Base-by-base conservation (phyloP, 768 basidiomycete species). In the Suillus subalutaceus region DNA sequence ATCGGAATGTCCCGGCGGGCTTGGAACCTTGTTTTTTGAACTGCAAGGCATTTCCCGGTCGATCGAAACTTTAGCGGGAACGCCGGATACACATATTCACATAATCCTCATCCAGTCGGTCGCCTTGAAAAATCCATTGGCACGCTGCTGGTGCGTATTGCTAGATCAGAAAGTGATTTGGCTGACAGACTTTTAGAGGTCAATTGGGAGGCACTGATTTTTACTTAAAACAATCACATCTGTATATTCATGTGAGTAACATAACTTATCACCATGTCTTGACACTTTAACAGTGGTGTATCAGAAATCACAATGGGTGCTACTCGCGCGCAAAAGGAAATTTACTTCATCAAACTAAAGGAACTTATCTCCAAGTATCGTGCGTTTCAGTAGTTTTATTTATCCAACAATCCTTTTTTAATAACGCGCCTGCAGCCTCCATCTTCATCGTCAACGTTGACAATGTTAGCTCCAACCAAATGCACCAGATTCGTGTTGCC, bases 391-490 rank as follows among this genome's bases (percentile, higher is more conserved):
- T 16, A 35, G 5, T 41, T 50, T 43, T 3, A 20, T 37, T 40
- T 23, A n/a, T 16, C 32, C 44, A n/a, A n/a, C 37, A 23, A 13
- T 50, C 32, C 50, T 64, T 48, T n/a, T 44, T 66, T 50, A 66
- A 58, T 26, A 44, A 40, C 53, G 56, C 44, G 43, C 60, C 23
- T 61, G n/a, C 71, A 97, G 96, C 94, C 75, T 97, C 97, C 66
- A 94, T 99, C 83, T 98, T 99, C 86, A 75, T 99, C 71, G 97
- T 98, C 84, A 98, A 98, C 81, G 96, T 99, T 79, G 97, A 99
- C 89, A 99, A 99, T 83, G 97, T 99, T 78, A 94, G 96, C 66
- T 98, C 96, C 68, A 97, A 98, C 86, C 97, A 99, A 84, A 96
- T 98, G 92, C 96, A 97, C 77, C 95, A 97, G 80, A 96, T 97